phyloP scores from a whole-genome alignment of 495 filamentous ascomycete species.

The Apodospora peruviana region DNA sequence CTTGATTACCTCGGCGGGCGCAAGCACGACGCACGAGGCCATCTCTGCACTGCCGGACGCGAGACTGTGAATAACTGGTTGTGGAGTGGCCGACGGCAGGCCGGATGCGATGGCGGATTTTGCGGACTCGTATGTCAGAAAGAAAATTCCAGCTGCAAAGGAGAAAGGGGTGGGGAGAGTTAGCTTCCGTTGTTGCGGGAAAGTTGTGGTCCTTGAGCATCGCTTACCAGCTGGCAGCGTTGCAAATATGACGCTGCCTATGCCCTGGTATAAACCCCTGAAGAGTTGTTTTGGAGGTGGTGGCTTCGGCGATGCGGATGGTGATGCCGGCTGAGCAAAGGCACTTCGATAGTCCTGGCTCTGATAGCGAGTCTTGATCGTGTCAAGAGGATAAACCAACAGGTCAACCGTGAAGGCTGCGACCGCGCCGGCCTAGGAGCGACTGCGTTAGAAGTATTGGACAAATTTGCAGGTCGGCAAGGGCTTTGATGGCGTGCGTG shows the following conservation, averaged over 20 bases:
- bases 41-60: slow-evolving; percentile 72
- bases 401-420: slow-evolving; percentile 78
- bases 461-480: too few relatives aligned
- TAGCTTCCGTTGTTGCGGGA: too few relatives aligned
- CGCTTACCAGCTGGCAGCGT: slow-evolving; percentile 77
- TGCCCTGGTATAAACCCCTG: slow-evolving; percentile 77
- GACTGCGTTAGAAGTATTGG: neutral
- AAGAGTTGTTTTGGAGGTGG: slow-evolving; percentile 53
- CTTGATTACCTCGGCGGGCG: slow-evolving; percentile 87
- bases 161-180: too few relatives aligned
- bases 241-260: slow-evolving; percentile 81
- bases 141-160: slow-evolving; percentile 73
- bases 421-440: slow-evolving; percentile 65
- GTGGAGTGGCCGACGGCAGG: slow-evolving; percentile 43
- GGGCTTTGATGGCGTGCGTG: too few relatives aligned
- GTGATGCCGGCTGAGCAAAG: slow-evolving; percentile 49
- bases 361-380: slow-evolving; percentile 80
- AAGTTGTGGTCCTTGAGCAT: too few relatives aligned
- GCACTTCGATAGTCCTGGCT: slow-evolving; percentile 59
- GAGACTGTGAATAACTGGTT: slow-evolving; percentile 59
- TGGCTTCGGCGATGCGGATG: slow-evolving; percentile 28
- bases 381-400: slow-evolving; percentile 78
- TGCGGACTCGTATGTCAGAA: slow-evolving; percentile 76
- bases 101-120: slow-evolving; percentile 48
- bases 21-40: slow-evolving; percentile 78